phyloP scores from a whole-genome alignment of 2,329 filamentous ascomycete species.

The Teratosphaeria epicoccoides region DNA sequence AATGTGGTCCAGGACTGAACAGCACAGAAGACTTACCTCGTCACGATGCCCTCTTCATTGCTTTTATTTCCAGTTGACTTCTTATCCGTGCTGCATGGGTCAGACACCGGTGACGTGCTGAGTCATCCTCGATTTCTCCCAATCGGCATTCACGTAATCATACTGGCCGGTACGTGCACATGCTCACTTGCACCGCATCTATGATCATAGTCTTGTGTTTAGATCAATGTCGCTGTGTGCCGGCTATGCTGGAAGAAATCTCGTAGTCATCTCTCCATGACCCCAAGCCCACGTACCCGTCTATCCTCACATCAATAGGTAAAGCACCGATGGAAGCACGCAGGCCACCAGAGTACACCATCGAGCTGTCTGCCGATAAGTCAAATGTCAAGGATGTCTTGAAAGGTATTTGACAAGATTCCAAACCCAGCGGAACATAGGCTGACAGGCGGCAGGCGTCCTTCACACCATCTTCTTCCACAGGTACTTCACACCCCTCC shows the following conservation, averaged over 20 bases:
- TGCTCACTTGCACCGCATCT: background rate
- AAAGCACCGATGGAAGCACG: constrained; percentile 47
- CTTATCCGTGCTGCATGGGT: too few relatives aligned
- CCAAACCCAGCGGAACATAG: background rate
- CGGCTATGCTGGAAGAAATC: background rate
- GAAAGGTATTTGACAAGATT: constrained; percentile 47
- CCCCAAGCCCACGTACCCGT: background rate
- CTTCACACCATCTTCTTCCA: constrained; percentile 98
- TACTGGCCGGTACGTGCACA: background rate
- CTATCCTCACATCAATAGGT: background rate
- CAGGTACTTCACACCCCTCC: constrained; percentile 83
- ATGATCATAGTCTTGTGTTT: background rate
- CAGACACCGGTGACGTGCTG: too few relatives aligned
- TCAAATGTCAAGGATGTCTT: constrained; percentile 83
- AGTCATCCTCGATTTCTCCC: background rate
- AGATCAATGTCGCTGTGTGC: background rate
- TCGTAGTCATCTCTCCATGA: background rate
- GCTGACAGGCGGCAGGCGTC: constrained; percentile 51
- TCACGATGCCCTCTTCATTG: too few relatives aligned
- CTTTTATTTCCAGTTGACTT: too few relatives aligned
- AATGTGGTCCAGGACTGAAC: background rate
- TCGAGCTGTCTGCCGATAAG: constrained; percentile 89
- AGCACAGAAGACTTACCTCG: too few relatives aligned
- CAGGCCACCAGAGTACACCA: constrained; percentile 73
- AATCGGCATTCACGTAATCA: background rate